A percentile compares a stretch with the other conserved stretches of the same genome.
These are phyloP conservation scores for Pelargonium citronellum DNA, from an alignment of 441 rosid genomes.

Conservation along the genomic window DNA sequence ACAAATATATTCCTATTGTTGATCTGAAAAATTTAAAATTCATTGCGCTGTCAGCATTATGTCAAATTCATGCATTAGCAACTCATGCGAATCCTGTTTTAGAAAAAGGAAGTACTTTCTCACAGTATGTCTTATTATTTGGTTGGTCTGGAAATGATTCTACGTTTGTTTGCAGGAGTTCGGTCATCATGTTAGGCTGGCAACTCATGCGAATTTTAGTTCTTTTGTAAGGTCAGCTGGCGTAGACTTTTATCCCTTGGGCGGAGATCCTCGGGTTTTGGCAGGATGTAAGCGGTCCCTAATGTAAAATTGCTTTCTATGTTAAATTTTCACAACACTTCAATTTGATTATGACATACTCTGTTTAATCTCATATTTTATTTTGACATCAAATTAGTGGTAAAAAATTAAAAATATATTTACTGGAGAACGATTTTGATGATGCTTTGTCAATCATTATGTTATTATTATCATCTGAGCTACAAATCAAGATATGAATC, in stretches of 20 bases:
- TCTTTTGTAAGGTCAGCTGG: conserved; percentile 77
- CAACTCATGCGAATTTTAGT: conserved; percentile 85
- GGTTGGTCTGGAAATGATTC: conserved; percentile 12
- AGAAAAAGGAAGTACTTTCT: neutral
- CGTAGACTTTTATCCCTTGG: conserved; percentile 84
- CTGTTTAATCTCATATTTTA: conserved; percentile 4
- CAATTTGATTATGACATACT: conserved; percentile 6
- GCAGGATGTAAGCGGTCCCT: conserved; percentile 81
- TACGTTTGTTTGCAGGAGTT: conserved; percentile 57
- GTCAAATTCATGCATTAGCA: neutral
- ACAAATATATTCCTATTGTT: no score
- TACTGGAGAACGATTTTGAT: neutral
- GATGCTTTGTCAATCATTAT: neutral
- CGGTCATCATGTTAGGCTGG: conserved; percentile 92
- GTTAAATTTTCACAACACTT: conserved; percentile 13
- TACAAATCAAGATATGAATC: neutral
- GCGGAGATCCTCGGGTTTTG: conserved; percentile 92
- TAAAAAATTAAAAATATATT: neutral
- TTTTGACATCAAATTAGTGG: neutral
- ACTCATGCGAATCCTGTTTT: neutral
- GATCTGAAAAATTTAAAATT: no score
- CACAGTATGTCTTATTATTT: conserved; percentile 9
- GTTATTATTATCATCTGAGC: neutral
- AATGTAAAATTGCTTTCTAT: conserved; percentile 21
- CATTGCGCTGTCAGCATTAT: no score